Evolutionary conservation across 352 stramenopile genomes (phyloP).

Genomic region (Phytopythium kandeliae): DNA sequence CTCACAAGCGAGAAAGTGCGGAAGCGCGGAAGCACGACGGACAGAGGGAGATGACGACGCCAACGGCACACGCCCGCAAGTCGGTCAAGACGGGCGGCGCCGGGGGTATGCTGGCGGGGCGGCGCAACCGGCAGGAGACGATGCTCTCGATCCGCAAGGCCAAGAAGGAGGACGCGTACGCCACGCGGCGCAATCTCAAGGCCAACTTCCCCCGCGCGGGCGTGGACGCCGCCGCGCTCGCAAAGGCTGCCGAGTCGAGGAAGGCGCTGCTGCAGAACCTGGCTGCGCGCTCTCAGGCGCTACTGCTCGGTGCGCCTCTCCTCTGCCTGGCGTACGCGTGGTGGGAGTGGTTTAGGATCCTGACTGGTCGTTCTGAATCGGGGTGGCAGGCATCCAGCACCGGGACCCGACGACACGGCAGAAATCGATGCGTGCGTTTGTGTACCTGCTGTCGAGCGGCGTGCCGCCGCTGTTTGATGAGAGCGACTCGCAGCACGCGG

Average conservation of each 20-base stretch:
- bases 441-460: constrained; percentile 81
- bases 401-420: constrained; percentile 61
- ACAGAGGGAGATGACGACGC: constrained; percentile 24
- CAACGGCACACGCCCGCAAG: constrained; percentile 42
- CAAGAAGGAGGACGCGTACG: constrained; percentile 87
- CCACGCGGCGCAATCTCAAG: constrained; percentile 81
- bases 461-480: constrained; percentile 83
- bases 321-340: not conserved
- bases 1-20: not conserved
- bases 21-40: not conserved
- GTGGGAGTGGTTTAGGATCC: too few relatives aligned
- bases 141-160: constrained; percentile 86
- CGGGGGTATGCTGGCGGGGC: constrained; percentile 67
- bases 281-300: constrained; percentile 65
- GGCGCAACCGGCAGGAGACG: constrained; percentile 80
- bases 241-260: constrained; percentile 37
- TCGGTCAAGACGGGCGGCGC: constrained; percentile 67
- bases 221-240: constrained; percentile 13
- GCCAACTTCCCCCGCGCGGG: constrained; percentile 50
- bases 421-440: constrained; percentile 84
- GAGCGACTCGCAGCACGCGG: constrained; percentile 74
- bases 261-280: constrained; percentile 77
- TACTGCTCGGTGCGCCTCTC: constrained; percentile 46
- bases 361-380: constrained; percentile 4
- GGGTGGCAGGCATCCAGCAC: constrained; percentile 64